A percentile compares a stretch with the other conserved stretches of the same genome.
Evolutionary conservation across 345 rosid species (phyloP).

Genomic region (Kandelia obovata): DNA sequence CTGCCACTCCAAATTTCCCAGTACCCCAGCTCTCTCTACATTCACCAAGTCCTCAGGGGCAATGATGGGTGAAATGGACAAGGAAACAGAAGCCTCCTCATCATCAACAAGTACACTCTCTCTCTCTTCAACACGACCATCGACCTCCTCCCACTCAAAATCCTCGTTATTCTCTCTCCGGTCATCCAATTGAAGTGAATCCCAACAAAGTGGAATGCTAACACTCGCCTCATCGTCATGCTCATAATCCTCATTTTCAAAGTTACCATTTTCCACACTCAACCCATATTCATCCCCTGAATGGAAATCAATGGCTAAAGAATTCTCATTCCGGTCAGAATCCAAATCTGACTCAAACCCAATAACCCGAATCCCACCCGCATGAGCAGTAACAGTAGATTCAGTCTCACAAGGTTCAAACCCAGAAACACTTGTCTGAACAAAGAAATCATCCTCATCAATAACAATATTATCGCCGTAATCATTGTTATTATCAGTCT

Average conservation of each 20-base stretch:
- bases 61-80: constrained; percentile 53
- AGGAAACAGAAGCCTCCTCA: constrained; percentile 55
- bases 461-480: constrained; percentile 10
- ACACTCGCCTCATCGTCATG: constrained; percentile 47
- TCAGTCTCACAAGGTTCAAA: constrained; percentile 34
- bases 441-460: constrained; percentile 44
- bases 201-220: constrained; percentile 63
- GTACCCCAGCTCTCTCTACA: constrained; percentile 50
- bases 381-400: constrained; percentile 17
- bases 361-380: constrained; percentile 30
- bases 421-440: constrained; percentile 45
- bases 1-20: constrained; percentile 71
- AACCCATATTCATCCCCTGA: constrained; percentile 49
- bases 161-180: constrained; percentile 57
- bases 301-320: constrained; percentile 34
- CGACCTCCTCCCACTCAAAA: constrained; percentile 93
- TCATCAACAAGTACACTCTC: constrained; percentile 58
- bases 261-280: constrained; percentile 7
- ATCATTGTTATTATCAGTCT: constrained; percentile 27
- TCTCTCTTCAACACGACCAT: constrained; percentile 58
- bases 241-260: constrained; percentile 29
- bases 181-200: constrained; percentile 70
- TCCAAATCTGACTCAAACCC: constrained; percentile 41
- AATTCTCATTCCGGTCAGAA: constrained; percentile 36
- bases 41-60: constrained; percentile 49